Evolutionary conservation across 352 stramenopile species (phyloP).

Genomic region (Phytophthora sp.): DNA sequence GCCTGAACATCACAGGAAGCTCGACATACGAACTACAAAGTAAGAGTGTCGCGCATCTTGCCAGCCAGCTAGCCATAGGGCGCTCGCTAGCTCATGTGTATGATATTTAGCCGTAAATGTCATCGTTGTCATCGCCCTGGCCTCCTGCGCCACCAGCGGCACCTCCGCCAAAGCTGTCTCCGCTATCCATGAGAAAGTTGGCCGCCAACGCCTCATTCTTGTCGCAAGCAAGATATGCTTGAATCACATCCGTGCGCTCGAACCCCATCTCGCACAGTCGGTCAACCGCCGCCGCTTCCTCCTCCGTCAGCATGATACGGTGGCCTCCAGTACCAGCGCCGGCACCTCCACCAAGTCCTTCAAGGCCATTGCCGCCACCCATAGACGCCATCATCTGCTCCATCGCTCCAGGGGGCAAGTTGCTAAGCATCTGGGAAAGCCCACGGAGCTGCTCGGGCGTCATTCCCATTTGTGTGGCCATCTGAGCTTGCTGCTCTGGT

Average conservation of each 20-base stretch:
- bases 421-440: constrained; percentile 88
- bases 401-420: constrained; percentile 80
- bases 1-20: constrained; percentile 26
- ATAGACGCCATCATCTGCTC: constrained; percentile 90
- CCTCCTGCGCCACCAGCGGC: constrained; percentile 49
- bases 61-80: constrained; percentile 12
- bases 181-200: constrained; percentile 98
- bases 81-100: constrained; percentile 35
- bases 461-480: constrained; percentile 89
- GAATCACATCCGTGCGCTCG: constrained; percentile 91
- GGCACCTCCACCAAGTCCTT: constrained; percentile 51
- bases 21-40: constrained; percentile 36
- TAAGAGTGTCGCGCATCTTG: constrained; percentile 31
- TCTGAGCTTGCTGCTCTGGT: constrained; percentile 79
- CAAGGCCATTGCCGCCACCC: constrained; percentile 50
- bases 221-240: constrained; percentile 99
- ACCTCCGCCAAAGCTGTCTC: constrained; percentile 60
- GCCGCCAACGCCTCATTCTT: constrained; percentile 99
- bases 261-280: constrained; percentile 89
- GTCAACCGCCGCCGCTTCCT: constrained; percentile 80
- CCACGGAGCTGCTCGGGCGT: constrained; percentile 84
- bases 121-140: constrained; percentile 76
- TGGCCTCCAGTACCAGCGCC: constrained; percentile 43
- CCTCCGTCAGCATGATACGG: constrained; percentile 81
- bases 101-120: constrained; percentile 87